Evolutionary conservation across 441 rosid species (phyloP), one percentile per base, ranked within the genome.

Genomic region (Adansonia gregorii): DNA sequence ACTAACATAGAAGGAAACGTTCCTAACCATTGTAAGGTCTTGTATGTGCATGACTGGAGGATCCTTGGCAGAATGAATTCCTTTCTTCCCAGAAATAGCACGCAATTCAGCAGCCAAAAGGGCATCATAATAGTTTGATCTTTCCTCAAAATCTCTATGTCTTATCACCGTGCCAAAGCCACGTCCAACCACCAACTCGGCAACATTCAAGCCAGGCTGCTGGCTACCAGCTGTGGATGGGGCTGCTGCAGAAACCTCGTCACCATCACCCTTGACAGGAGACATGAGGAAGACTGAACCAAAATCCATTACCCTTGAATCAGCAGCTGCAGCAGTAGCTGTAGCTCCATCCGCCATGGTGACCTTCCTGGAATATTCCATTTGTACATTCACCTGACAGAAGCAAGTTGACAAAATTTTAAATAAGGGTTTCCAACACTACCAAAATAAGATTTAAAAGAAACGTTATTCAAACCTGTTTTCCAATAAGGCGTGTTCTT

Each of bases 61-160:
- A 63, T 91, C 96, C 88, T 84, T 94, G 59, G 88, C 85, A 76
- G 98, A 94, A 83, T 97, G 95, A 54, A 88, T 81, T 65, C 97
- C 98, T 84, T 88, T 93, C 90, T 75, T 94, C 61, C 89, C 93
- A 67, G 90, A 70, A 67, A 74, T 67, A 59, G 99, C 98, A 72
- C 98, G 97, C 22, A 94, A 78, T 84, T 97, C 99, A 70, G 99
- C 98, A 73, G 97, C 93, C 77, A 94, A 88, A 82, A 97, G 94
- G 80, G 92, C 85, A 39, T 97, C 98, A 75, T 97, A 97, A 82
- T 84, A 93, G 78, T 90, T 94, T 78, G 99, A 97, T 83, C 99
- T 87, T 83, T 96, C 99, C 84, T 96, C 99, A 82, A 93, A 94
- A 78, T 96, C 99, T 5, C 96, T 90, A 81, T 96, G 99, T 79